Conservation (phyloP, 306 rosid genomes). For the Vachellia pachyceras region DNA sequence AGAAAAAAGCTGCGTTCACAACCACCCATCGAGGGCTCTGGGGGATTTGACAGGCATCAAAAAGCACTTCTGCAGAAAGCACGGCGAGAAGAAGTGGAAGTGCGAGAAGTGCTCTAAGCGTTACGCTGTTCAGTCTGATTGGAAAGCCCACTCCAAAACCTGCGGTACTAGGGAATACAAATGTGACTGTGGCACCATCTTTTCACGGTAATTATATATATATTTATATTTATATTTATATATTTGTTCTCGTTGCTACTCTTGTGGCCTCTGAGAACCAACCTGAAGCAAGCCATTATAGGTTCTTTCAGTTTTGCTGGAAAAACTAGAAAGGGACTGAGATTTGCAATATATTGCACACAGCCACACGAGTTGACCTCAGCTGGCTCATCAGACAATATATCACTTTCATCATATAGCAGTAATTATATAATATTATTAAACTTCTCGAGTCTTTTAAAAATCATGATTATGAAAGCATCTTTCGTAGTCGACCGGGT, state of each 20-base stretch:
- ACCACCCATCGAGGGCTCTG: constrained; percentile 79
- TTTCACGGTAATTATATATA: constrained; percentile 72
- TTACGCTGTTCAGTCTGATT: constrained; percentile 90
- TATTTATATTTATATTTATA: background rate
- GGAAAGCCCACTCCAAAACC: constrained; percentile 92
- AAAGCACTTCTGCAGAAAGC: constrained; percentile 94
- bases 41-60: constrained; percentile 91
- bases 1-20: constrained; percentile 77
- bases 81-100: constrained; percentile 96
- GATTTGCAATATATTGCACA: background rate
- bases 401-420: background rate
- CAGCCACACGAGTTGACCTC: background rate
- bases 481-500: background rate
- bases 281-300: background rate
- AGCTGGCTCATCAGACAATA: background rate
- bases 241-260: background rate
- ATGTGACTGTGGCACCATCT: constrained; percentile 91
- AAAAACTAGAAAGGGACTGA: background rate
- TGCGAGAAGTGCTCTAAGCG: constrained; percentile 88
- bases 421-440: background rate
- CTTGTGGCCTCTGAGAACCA: background rate
- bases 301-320: background rate
- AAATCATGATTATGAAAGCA: background rate
- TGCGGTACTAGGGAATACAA: constrained; percentile 92
- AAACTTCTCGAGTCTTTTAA: background rate